Base-by-base conservation (phyloP, 352 stramenopile species). In the Phytophthora syringae region DNA sequence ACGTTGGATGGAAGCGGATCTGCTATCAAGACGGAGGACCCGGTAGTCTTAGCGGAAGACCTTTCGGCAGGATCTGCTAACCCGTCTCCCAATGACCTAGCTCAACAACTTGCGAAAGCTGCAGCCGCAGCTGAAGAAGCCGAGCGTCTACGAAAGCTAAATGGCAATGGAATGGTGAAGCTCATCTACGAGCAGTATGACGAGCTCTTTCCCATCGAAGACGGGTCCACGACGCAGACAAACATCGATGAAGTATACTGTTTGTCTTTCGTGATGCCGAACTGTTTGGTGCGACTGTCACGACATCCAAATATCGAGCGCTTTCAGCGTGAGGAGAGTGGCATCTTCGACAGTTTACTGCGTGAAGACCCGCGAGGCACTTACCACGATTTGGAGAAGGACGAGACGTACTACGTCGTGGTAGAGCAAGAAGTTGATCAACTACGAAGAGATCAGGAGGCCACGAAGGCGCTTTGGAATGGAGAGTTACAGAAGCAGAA, bases 161-260 rank as follows among this genome's bases (percentile, higher is more conserved):
- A 76, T 16, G 71, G 76, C 4, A 92, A 84, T 20, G 90, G 88
- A 10, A 84, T 80, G 47, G 70, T 92, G 24, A 88, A 84, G 15
- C 70, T 97, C 2, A 79, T 92, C 60, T 97, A 97, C 67, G 85
- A 97, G 56, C 85, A 93, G 62, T 97, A 97, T 58, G 80, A 91
- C 40, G 88, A 97, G 54, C 59, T 88, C 5, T 97, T 96, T 51
- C 64, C 74, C 2, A 96, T 97, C 52, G 58, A 79, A 3, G 70
- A 89, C 55, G 89, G 90, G 2, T 90, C 77, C 11, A 94, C 88
- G 10, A 95, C 82, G n/a, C 79, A 90, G 36, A 68, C 76, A 2
- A 74, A 57, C 10, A 79, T 97, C 39, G 88, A 97, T 70, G 88
- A 96, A 9, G 78, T 89, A 7, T 97, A 96, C 57, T 95, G 84